These are phyloP conservation scores for Garcia nutans DNA, from an alignment of 345 rosid species.

Conservation along the genomic window DNA sequence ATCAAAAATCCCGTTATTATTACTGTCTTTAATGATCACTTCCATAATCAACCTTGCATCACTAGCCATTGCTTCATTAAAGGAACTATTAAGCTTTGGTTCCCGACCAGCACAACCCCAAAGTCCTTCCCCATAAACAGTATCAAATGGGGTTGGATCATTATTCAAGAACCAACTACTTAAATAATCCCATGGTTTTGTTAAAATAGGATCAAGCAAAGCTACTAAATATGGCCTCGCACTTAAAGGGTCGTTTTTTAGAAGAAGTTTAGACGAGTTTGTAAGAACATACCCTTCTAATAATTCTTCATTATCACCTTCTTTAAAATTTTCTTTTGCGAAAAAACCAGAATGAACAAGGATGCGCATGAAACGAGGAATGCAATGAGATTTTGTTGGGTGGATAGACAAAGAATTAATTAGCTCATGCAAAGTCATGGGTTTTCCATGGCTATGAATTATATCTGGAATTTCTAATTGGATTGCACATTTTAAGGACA, in stretches of 20 bases:
- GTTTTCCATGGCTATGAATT: constrained; percentile 39
- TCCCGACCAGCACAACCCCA: neutral
- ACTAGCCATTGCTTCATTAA: neutral
- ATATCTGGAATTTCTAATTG: constrained; percentile 43
- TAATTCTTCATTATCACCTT: neutral
- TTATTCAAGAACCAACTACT: constrained; percentile 20
- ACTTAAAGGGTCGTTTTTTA: constrained; percentile 19
- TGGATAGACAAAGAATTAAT: constrained; percentile 18
- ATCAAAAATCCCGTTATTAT: constrained; percentile 18
- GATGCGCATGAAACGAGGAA: constrained; percentile 19
- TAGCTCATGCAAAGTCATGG: constrained; percentile 36
- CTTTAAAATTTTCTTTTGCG: neutral
- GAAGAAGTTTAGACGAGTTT: constrained; percentile 12
- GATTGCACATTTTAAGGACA: constrained; percentile 40
- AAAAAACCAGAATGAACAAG: constrained; percentile 19
- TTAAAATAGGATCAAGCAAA: constrained; percentile 12
- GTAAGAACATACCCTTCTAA: constrained; percentile 21
- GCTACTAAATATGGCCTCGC: constrained; percentile 9
- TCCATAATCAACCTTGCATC: neutral
- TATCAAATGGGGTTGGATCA: constrained; percentile 13
- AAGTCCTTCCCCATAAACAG: constrained; percentile 4
- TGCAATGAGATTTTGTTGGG: neutral
- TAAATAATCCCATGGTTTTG: neutral
- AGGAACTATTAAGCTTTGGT: neutral
- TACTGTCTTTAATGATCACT: constrained; percentile 6